Percentiles rank a stretch among this genome's conserved stretches.
Evolutionary conservation across 1,284 basidiomycete genomes (phyloP).

Genomic region (Cronartium quercuum): DNA sequence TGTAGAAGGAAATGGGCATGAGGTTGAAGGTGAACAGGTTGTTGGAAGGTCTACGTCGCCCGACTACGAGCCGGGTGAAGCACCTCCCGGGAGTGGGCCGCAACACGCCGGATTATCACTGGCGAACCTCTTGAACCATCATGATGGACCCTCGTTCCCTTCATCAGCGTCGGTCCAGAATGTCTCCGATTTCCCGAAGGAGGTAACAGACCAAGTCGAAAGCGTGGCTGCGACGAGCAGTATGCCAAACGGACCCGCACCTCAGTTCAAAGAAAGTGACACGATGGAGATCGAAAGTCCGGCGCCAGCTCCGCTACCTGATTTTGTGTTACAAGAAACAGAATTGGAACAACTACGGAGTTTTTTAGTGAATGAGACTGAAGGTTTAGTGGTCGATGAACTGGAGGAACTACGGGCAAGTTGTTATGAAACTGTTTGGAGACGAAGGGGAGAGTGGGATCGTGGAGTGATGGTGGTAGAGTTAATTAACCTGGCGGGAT

Average conservation of each 20-base stretch:
- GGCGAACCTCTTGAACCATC: background rate
- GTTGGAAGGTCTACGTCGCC: constrained; percentile 16
- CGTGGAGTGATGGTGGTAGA: constrained; percentile 58
- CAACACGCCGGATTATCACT: background rate
- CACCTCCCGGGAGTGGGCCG: background rate
- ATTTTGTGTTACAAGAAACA: constrained; percentile 57
- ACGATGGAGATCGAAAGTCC: background rate
- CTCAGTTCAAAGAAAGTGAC: background rate
- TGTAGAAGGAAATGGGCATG: background rate
- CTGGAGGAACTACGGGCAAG: constrained; percentile 86
- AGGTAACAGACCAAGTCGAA: background rate
- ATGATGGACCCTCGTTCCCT: too few relatives aligned
- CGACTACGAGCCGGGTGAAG: constrained; percentile 7
- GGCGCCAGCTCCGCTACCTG: constrained; percentile 55
- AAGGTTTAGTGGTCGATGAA: constrained; percentile 61
- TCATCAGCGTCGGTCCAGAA: background rate
- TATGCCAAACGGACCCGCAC: background rate
- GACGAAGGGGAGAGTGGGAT: constrained; percentile 73
- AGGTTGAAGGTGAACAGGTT: too few relatives aligned
- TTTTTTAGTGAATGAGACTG: background rate
- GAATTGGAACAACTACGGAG: constrained; percentile 51
- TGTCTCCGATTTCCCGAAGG: background rate
- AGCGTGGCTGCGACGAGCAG: background rate
- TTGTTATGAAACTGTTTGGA: constrained; percentile 73
- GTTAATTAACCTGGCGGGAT: constrained; percentile 40